Percentiles rank a stretch among this genome's conserved stretches.
These are phyloP conservation scores for Arthrobotrys entomopaga DNA, from an alignment of 2,329 filamentous ascomycete genomes.

Conservation along the genomic window DNA sequence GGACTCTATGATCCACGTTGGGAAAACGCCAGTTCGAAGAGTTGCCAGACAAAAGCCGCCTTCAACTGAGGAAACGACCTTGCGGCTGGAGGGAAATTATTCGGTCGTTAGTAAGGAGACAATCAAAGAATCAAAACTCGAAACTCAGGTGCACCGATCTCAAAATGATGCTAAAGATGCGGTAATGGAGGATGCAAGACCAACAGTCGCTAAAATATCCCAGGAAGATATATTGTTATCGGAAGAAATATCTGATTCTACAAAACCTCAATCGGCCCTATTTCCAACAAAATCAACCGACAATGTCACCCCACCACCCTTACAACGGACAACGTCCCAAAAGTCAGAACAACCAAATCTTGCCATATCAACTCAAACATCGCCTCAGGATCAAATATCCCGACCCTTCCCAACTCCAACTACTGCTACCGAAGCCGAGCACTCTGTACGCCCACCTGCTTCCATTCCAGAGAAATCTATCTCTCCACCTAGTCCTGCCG, in stretches of 20 bases:
- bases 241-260: conserved; percentile 22
- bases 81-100: neutral
- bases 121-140: neutral
- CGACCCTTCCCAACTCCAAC: conserved; percentile 52
- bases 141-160: neutral
- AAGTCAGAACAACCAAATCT: conserved; percentile 49
- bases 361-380: conserved; percentile 48
- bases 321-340: conserved; percentile 31
- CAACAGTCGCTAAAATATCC: conserved; percentile 21
- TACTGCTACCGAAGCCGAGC: conserved; percentile 43
- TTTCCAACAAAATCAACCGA: conserved; percentile 41
- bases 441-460: conserved; percentile 21
- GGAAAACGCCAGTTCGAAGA: conserved; percentile 37
- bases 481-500: conserved; percentile 46
- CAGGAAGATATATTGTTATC: conserved; percentile 23
- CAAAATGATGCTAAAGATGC: conserved; percentile 1
- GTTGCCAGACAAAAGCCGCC: conserved; percentile 20
- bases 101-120: neutral
- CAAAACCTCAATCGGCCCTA: conserved; percentile 24
- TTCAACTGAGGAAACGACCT: neutral
- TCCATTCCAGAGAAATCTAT: conserved; percentile 37
- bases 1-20: conserved; percentile 3
- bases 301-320: conserved; percentile 30
- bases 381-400: conserved; percentile 31
- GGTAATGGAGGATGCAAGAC: conserved; percentile 8